Base-by-base conservation (phyloP, 768 basidiomycete genomes). In the Naganishia vishniacii region DNA sequence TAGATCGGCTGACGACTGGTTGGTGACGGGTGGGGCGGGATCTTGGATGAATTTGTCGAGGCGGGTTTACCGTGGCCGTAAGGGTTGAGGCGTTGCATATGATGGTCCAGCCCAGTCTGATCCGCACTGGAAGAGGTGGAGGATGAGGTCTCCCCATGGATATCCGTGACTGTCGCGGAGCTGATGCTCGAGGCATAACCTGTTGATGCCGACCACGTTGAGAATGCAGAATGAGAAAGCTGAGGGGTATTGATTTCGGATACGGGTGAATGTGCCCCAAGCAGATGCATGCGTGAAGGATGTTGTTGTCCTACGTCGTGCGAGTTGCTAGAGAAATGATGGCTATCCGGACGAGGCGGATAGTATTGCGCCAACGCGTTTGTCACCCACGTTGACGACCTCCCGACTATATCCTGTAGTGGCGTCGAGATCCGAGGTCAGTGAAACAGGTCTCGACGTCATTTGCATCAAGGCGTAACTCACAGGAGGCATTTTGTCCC, bases 321-420 rank as follows among this genome's bases (percentile, higher is more conserved):
- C 37, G 13, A 56, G 23, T 12, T 5, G 53, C 23, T 23, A 1
- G 31, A 13, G 7, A 11, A 18, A 56, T 20, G 37, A 25, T 37
- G 31, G 2, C 2, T 56, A 56, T 63, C 48, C 40, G 42, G 48
- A 25, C 32, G 62, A 59, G 59, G 23, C 23, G 46, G 59, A 53
- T 56, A 64, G 49, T 53, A 49, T 41, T 34, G 44, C 74, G 72
- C 68, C 74, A 73, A 64, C 68, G 74, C 70, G 48, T 70, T 74
- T 77, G 74, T 75, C 75, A 69, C 66, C 51, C 64, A 71, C 73
- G 70, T 68, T 72, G 72, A 67, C 69, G 74, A 72, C 72, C 70
- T 70, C 67, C 70, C 71, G 70, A 71, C 71, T 62, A 69, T 69
- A 64, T 71, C 71, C 69, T 69, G 53, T 56, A n/a, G n/a, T n/a